Percentiles rank a stretch among this genome's conserved stretches.
Conservation (phyloP, 176 grass and related monocot species). For the Chloris gayana region DNA sequence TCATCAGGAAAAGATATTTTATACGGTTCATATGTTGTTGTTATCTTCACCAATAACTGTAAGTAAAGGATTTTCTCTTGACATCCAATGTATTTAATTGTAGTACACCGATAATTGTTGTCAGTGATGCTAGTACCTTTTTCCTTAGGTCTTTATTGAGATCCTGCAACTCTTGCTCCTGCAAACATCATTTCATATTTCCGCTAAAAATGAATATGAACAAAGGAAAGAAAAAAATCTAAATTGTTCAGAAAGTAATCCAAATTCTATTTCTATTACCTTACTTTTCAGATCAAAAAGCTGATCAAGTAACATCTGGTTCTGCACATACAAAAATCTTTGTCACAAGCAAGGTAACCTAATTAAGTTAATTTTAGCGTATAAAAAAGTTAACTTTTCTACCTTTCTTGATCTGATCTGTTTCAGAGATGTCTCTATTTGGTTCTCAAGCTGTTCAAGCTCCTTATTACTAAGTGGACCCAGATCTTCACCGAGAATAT, state of each 20-base stretch:
- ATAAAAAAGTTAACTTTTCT: background rate
- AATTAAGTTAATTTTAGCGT: background rate
- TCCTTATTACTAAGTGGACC: conserved; percentile 70
- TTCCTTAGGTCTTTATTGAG: conserved; percentile 72
- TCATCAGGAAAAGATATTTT: background rate
- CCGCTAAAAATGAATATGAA: background rate
- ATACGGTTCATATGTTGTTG: background rate
- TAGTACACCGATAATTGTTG: background rate
- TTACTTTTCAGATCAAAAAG: conserved; percentile 82
- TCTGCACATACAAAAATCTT: conserved; percentile 44
- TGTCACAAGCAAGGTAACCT: conserved; percentile 3
- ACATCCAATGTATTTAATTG: background rate
- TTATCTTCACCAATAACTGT: background rate
- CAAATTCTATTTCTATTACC: conserved; percentile 50
- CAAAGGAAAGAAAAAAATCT: background rate
- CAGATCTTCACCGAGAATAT: conserved; percentile 89
- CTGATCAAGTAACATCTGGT: conserved; percentile 70
- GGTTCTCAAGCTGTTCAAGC: conserved; percentile 79
- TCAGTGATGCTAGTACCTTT: conserved; percentile 48
- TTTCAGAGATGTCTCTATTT: conserved; percentile 71
- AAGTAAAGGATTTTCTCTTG: background rate
- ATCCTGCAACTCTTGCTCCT: conserved; percentile 76
- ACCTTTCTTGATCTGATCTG: conserved; percentile 84
- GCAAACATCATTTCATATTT: conserved; percentile 7
- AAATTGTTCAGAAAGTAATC: conserved; percentile 1